Evolutionary conservation across 768 basidiomycete genomes (phyloP), one percentile per base, ranked within the genome.

Genomic region (Lentinula edodes): DNA sequence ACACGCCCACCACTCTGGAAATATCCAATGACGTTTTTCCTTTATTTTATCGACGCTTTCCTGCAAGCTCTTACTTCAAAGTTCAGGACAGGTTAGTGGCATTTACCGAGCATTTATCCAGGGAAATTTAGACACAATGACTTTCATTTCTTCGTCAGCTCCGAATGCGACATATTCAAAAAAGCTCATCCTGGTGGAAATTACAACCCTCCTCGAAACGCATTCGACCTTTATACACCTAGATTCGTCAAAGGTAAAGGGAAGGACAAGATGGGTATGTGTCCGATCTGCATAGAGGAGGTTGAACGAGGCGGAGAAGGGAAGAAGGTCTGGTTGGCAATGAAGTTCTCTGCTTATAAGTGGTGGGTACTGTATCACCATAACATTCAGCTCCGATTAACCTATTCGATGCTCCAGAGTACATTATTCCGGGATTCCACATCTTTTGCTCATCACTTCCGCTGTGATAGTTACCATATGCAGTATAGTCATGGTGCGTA

Each of bases 271-370:
- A 81, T 86, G 0, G 91, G 90, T 2, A 69, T 91, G 39, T 93
- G 91, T 66, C 91, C 91, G 0, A 81, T 93, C 53, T 93, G 91
- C 66, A 70, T 83, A 45, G 90, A 91, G 71, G 71, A 76, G 41
- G 69, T 67, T 3, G 74, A 73, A 20, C 81, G 90, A 8, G 89
- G 89, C 1, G 91, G 90, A 0, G 81, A 81, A 60, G 82, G 82
- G 2, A 83, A 82, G 66, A 78, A 79, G 42, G 63, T 87, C 32
- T 93, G 91, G 91, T 72, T 91, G 38, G 82, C 85, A 2, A 91
- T 85, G 83, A 91, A 91, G 66, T 86, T 88, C 67, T 89, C 87
- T 13, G 90, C 90, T 18, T 91, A 85, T 76, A 91, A 92, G 90
- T 91, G 76, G 88, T 87, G 62, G 15, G 82, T 78, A 7, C 23